Evolutionary conservation across 1,284 basidiomycete species (phyloP).

Genomic region (Leucoagaricus sp.): DNA sequence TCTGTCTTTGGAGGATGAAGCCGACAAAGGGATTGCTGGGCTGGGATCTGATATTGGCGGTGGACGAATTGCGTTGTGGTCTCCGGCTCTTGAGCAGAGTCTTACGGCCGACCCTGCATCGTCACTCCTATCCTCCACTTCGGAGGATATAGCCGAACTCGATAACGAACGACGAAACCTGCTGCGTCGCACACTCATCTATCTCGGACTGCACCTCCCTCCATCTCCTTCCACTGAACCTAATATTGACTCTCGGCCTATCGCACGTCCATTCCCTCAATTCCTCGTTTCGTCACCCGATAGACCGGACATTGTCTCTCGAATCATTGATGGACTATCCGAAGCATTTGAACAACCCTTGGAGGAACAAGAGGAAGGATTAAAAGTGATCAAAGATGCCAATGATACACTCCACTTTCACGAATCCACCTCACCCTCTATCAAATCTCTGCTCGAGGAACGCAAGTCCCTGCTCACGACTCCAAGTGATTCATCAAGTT

Average conservation of each 20-base stretch:
- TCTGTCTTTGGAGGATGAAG: background rate
- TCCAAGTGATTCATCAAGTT: conserved; percentile 26
- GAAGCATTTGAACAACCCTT: conserved; percentile 27
- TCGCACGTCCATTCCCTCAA: conserved; percentile 51
- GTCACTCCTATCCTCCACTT: conserved; percentile 7
- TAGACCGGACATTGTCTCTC: conserved; percentile 36
- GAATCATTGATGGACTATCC: conserved; percentile 34
- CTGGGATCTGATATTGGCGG: conserved; percentile 33
- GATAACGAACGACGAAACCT: conserved; percentile 22
- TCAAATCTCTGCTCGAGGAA: conserved; percentile 31
- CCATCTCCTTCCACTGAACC: conserved; percentile 5
- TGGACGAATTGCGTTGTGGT: conserved; percentile 29
- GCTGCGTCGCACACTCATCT: conserved; percentile 43
- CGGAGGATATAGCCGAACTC: background rate
- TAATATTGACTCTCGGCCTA: conserved; percentile 16
- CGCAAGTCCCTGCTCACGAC: conserved; percentile 26
- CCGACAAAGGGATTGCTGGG: conserved; percentile 8
- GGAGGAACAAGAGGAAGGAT: conserved; percentile 30
- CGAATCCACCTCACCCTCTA: conserved; percentile 28
- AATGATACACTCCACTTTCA: conserved; percentile 74
- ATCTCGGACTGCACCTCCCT: conserved; percentile 51
- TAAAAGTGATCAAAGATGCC: conserved; percentile 49
- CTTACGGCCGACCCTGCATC: conserved; percentile 39
- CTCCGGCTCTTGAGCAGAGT: conserved; percentile 33
- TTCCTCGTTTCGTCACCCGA: conserved; percentile 46